Evolutionary conservation across 371 early-diverging fungal species (phyloP).

Genomic region (Mortierella sp.): DNA sequence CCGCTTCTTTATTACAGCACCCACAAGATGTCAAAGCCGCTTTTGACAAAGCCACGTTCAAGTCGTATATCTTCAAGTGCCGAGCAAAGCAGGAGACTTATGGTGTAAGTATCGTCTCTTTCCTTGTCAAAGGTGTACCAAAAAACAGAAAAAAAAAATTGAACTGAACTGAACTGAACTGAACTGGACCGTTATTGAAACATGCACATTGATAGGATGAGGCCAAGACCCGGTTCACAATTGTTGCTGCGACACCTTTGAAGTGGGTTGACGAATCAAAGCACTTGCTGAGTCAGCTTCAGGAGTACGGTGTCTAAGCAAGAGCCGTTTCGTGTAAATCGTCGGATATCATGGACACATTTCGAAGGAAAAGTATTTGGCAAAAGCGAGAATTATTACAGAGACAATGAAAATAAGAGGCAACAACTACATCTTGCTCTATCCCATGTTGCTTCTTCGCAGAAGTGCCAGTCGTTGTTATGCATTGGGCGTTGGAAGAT

Average conservation of each 20-base stretch:
- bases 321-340: no score
- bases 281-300: conserved; percentile 61
- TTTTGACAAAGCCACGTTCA: conserved; percentile 68
- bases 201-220: conserved; percentile 62
- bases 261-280: conserved; percentile 71
- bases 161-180: no score
- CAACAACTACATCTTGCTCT: no score
- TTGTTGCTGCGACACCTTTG: conserved; percentile 63
- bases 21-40: conserved; percentile 24
- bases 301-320: conserved; percentile 48
- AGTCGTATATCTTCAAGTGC: conserved; percentile 76
- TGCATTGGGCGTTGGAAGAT: no score
- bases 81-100: conserved; percentile 86
- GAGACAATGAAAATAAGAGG: no score
- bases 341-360: no score
- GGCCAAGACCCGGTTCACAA: conserved; percentile 63
- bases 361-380: no score
- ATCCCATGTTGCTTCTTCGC: no score
- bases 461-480: no score
- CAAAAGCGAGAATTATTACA: no score
- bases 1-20: conserved; percentile 43
- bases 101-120: conserved; percentile 65
- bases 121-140: no score
- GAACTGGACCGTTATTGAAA: background rate
- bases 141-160: background rate